Percentiles rank a stretch among this genome's conserved stretches.
These are phyloP conservation scores for Cryptococcus sp. DNA, from an alignment of 1,284 basidiomycete species.

Conservation along the genomic window DNA sequence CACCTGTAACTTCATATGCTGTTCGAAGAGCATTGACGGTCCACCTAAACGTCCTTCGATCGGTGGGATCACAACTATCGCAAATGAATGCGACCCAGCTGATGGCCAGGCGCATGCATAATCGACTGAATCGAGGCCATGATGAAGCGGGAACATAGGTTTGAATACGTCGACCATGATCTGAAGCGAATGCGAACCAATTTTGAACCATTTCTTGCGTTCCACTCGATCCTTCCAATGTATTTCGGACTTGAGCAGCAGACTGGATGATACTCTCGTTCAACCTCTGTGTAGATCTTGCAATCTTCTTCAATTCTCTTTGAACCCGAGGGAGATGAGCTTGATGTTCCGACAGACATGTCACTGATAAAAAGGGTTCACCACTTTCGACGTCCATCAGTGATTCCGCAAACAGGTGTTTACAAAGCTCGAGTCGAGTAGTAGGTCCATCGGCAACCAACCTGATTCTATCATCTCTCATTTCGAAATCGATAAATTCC, in stretches of 20 bases:
- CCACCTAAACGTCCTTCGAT: conserved; percentile 97
- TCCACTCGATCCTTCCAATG: conserved; percentile 58
- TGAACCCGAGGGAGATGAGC: conserved; percentile 89
- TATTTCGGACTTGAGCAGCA: conserved; percentile 71
- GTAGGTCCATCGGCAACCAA: conserved; percentile 84
- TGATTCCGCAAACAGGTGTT: conserved; percentile 68
- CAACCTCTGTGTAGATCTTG: conserved; percentile 78
- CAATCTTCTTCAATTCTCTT: conserved; percentile 84
- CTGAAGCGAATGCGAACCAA: conserved; percentile 94
- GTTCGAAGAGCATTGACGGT: conserved; percentile 96
- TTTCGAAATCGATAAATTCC: conserved; percentile 67
- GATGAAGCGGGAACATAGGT: conserved; percentile 75
- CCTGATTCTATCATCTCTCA: conserved; percentile 76
- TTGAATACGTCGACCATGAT: conserved; percentile 80
- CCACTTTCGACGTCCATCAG: conserved; percentile 52
- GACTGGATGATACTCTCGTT: conserved; percentile 92
- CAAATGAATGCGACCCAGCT: conserved; percentile 98
- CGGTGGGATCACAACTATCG: conserved; percentile 94
- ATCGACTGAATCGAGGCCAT: conserved; percentile 70
- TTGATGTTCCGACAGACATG: conserved; percentile 74
- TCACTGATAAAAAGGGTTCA: conserved; percentile 36
- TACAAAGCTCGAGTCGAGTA: conserved; percentile 68
- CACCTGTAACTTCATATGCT: conserved; percentile 80
- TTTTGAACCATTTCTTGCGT: conserved; percentile 88
- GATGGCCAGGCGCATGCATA: conserved; percentile 82